Conservation (phyloP, 495 filamentous ascomycete genomes). For the Penicillium ucsense region DNA sequence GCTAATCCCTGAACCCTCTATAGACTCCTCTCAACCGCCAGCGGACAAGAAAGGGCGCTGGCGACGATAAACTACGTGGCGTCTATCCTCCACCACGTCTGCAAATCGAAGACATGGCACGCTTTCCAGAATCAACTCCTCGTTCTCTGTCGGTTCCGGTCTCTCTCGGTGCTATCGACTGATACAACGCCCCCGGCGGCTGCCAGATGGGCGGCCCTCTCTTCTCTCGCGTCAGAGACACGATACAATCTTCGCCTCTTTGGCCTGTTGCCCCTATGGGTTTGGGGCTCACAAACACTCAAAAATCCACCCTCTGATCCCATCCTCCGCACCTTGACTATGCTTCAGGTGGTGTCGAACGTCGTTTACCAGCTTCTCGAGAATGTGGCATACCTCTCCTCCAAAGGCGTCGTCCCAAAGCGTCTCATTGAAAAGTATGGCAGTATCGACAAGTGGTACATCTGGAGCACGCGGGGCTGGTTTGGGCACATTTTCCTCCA, state of each 20-base stretch:
- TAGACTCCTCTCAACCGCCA: conserved; percentile 26
- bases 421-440: conserved; percentile 47
- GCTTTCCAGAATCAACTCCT: conserved; percentile 26
- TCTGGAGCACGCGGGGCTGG: conserved; percentile 78
- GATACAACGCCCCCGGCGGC: conserved; percentile 18
- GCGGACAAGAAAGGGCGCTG: conserved; percentile 27
- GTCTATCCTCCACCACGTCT: conserved; percentile 32
- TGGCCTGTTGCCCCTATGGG: conserved; percentile 68
- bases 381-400: conserved; percentile 70
- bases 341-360: conserved; percentile 58
- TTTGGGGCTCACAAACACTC: conserved; percentile 53
- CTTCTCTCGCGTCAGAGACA: conserved; percentile 54
- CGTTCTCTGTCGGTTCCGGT: conserved; percentile 28
- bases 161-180: conserved; percentile 5
- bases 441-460: conserved; percentile 44
- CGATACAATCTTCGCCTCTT: conserved; percentile 70
- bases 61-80: conserved; percentile 31
- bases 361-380: conserved; percentile 69
- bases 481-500: conserved; percentile 66
- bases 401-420: conserved; percentile 42
- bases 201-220: conserved; percentile 41
- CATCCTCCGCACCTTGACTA: conserved; percentile 42
- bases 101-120: conserved; percentile 28
- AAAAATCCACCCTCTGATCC: conserved; percentile 38
- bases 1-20: background rate